These are phyloP conservation scores for Boletus reticulatus DNA, from an alignment of 768 basidiomycete species.

Conservation along the genomic window DNA sequence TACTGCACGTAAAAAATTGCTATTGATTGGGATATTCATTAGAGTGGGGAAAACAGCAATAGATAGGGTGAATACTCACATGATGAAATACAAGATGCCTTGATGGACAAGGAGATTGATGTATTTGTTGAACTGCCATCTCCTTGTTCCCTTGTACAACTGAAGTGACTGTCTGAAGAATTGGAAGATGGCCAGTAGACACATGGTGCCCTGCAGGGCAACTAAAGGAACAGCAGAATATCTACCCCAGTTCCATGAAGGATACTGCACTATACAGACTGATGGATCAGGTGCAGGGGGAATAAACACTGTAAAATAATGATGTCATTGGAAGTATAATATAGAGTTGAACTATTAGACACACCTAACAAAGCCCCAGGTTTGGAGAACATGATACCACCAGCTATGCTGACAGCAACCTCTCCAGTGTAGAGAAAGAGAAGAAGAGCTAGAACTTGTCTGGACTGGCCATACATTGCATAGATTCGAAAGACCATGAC, in stretches of 20 bases:
- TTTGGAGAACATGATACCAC: neutral
- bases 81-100: conserved; percentile 7
- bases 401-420: neutral
- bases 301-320: neutral
- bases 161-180: neutral
- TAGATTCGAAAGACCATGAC: conserved; percentile 12
- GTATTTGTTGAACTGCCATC: conserved; percentile 10
- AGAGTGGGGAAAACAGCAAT: too few species aligned
- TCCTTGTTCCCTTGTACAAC: neutral
- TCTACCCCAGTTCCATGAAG: conserved; percentile 1
- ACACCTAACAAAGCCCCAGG: neutral
- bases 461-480: conserved; percentile 6
- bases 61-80: neutral
- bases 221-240: neutral
- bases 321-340: neutral
- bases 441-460: neutral
- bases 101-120: conserved; percentile 4
- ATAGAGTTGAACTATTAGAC: neutral
- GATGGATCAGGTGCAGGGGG: conserved; percentile 1
- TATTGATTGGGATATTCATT: neutral
- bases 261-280: conserved; percentile 1
- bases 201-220: conserved; percentile 7
- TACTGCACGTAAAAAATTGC: neutral
- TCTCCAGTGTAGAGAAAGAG: neutral
- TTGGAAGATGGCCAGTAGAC: neutral